Base-by-base conservation (phyloP, 208 protist genomes). In the Leishmania major region DNA sequence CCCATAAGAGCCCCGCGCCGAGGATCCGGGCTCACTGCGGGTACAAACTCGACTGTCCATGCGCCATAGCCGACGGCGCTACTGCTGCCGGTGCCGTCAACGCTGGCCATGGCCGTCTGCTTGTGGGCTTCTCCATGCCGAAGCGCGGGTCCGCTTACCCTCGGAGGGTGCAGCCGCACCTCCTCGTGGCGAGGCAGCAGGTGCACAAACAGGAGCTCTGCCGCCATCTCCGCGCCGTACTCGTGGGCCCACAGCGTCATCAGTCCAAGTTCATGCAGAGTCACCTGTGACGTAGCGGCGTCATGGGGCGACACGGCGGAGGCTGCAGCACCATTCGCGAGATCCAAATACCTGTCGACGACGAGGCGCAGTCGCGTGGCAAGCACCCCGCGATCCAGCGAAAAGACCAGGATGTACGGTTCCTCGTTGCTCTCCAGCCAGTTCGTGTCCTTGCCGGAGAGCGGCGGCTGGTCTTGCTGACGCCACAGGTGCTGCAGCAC, bases 211-310 rank as follows among this genome's bases (percentile, higher is more conserved):
- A 95, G 82, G 87, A 95, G 93, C 47, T 88, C 81, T 2, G 49
- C 66, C 22, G 90, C 90, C 64, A 84, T 80, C 28, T 25, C 47
- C 4, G 31, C 76, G 4, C 90, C 90, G 75, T 91, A 95, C 84
- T 95, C 92, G 69, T 93, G 87, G 35, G 89, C 86, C 90, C 92
- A 95, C 73, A 95, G 64, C 35, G 75, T 82, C 5, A 91, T 43
- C 53, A 84, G 53, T 59, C 72, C 84, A 37, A 92, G 84, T 49
- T 89, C 59, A 31, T 75, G 75, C 45, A 95, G 71, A 8, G 86
- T 92, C 73, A 92, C 55, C 22, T 25, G 75, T 35, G 28, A 2
- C 5, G n/a, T 1, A 49, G 71, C 13, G 71, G 40, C 45, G 28
- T 37, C 57, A 25, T 49, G 13, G 22, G 51, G 62, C 25, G 55